Base-by-base conservation (phyloP, 768 basidiomycete species). In the Neoboletus magnificus region DNA sequence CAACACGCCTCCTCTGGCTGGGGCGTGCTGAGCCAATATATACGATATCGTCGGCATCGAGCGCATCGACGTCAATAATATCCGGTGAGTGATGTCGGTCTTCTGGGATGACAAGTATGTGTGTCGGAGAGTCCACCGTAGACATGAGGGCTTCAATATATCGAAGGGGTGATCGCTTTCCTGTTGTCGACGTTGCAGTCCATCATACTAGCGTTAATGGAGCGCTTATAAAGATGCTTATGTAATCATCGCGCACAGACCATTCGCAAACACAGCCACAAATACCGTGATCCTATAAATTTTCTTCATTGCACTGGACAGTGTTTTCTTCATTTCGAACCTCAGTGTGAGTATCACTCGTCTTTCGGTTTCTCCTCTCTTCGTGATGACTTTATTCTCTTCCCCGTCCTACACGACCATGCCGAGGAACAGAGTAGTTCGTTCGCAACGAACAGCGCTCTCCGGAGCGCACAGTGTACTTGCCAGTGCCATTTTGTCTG, bases 321-420 rank as follows among this genome's bases (percentile, higher is more conserved):
- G 8, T 1, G 3, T 35, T 41, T 40, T 57, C 41, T 39, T 48
- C 12, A 27, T 16, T n/a, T 55, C 16, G 23, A 13, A 5, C 44
- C 9, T 8, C 33, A n/a, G 15, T 42, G 65, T 71, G 12, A 60
- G 68, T 67, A 4, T 45, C 27, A 0, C 13, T 13, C 36, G 1
- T 20, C 29, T 45, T 41, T 41, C 11, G 5, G 32, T 32, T 50
- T 27, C 8, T 23, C 12, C 42, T 57, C 35, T 58, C 40, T 58
- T 49, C 53, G 18, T 56, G 85, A 88, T 88, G 87, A 86, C 82
- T 78, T 79, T 78, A 81, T 89, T 89, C 88, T 89, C 87, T 90
- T 89, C 87, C 87, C 87, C 87, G 87, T 86, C 87, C 74, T 89
- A 89, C 68, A 86, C 87, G 88, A 89, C 89, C 82, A 85, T 90